Conservation (phyloP, 176 grass and related monocot species). For the Triticum timopheevii region DNA sequence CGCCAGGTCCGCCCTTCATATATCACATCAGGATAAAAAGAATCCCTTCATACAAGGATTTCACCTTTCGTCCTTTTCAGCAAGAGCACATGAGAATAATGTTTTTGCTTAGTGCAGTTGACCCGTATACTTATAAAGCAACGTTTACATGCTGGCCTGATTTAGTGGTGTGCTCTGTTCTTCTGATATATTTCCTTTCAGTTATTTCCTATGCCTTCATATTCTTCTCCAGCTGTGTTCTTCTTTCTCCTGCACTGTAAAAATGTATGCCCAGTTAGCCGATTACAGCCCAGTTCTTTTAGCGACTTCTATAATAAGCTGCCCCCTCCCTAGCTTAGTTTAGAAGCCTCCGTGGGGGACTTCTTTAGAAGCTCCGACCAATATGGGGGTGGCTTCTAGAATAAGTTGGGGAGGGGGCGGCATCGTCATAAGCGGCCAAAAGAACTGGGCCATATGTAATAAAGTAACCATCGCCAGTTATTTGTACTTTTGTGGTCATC, state of each 20-base stretch:
- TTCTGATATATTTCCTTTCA: not conserved
- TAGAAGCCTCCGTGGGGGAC: too few relatives aligned
- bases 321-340: too few relatives aligned
- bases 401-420: too few relatives aligned
- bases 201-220: not conserved
- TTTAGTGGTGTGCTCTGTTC: not conserved
- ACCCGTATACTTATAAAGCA: constrained; percentile 1
- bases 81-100: not conserved
- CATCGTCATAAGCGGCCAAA: too few relatives aligned
- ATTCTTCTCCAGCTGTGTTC: not conserved
- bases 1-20: not conserved
- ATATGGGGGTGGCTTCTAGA: too few relatives aligned
- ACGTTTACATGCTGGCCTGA: not conserved
- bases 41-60: not conserved
- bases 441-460: not conserved
- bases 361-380: too few relatives aligned
- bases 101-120: not conserved
- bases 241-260: constrained; percentile 12
- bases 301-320: too few relatives aligned
- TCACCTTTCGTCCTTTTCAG: constrained; percentile 3
- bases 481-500: constrained; percentile 13
- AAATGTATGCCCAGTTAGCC: not conserved
- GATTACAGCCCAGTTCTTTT: too few relatives aligned
- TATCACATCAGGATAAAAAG: not conserved
- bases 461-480: not conserved